These are phyloP conservation scores for Alternaria novae-zelandiae DNA, from an alignment of 2,329 filamentous ascomycete genomes.

Conservation along the genomic window DNA sequence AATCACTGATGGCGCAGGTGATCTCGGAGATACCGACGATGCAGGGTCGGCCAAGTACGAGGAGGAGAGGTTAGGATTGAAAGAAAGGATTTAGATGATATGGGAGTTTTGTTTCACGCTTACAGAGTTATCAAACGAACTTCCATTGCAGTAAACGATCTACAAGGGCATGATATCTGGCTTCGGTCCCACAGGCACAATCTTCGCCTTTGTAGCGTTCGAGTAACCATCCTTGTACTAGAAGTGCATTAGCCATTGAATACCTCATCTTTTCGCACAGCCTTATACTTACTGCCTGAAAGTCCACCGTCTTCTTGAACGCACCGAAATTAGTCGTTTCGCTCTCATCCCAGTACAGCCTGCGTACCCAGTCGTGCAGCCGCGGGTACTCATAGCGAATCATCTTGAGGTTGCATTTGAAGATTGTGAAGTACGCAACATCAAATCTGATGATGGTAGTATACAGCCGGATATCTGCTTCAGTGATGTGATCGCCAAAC, in stretches of 20 bases:
- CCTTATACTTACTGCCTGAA: conserved; percentile 11
- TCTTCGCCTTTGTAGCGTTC: conserved; percentile 13
- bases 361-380: conserved; percentile 78
- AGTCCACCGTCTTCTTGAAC: conserved; percentile 32
- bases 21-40: background rate
- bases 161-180: conserved; percentile 18
- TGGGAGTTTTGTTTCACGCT: background rate
- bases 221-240: conserved; percentile 22
- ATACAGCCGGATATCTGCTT: conserved; percentile 78
- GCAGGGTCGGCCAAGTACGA: background rate
- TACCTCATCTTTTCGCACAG: background rate
- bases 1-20: background rate
- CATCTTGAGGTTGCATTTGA: conserved; percentile 80
- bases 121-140: background rate
- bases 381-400: conserved; percentile 81
- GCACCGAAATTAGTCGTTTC: conserved; percentile 30
- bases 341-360: conserved; percentile 76
- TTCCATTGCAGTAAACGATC: no score
- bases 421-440: conserved; percentile 59
- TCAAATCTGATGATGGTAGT: conserved; percentile 53
- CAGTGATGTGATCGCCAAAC: conserved; percentile 77
- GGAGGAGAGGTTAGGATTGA: background rate
- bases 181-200: conserved; percentile 22
- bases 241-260: background rate
- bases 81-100: background rate